Percentiles rank a stretch among this genome's conserved stretches.
phyloP scores from a whole-genome alignment of 1,284 basidiomycete genomes.

The Trametes versicolor region DNA sequence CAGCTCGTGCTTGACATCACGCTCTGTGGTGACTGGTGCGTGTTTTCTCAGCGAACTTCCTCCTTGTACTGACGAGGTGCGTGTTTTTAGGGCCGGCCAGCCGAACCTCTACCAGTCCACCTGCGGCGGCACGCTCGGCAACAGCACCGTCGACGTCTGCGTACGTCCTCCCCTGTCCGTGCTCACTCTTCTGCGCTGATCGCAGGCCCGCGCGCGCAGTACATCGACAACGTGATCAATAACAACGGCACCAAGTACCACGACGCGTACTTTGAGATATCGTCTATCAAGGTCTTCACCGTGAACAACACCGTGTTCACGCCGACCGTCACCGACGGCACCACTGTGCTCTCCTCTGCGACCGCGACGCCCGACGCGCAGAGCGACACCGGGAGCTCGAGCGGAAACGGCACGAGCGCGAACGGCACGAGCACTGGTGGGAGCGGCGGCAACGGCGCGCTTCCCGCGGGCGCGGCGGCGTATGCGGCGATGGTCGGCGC shows the following conservation, averaged over 20 bases:
- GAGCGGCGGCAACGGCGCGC: slow-evolving; percentile 12
- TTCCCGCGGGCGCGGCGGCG: slow-evolving; percentile 3
- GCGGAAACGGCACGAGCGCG: background rate
- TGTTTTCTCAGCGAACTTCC: background rate
- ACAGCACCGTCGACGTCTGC: slow-evolving; percentile 33
- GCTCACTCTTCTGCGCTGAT: background rate
- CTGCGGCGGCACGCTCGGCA: slow-evolving; percentile 46
- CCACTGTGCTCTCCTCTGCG: slow-evolving; percentile 20
- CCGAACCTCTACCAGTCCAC: slow-evolving; percentile 50
- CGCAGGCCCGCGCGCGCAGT: slow-evolving; percentile 38
- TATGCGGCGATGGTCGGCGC: slow-evolving; percentile 18
- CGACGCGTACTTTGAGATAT: slow-evolving; percentile 62
- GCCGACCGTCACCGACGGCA: slow-evolving; percentile 23
- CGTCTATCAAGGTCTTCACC: slow-evolving; percentile 55
- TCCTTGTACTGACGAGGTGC: slow-evolving; percentile 10
- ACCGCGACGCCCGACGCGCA: slow-evolving; percentile 16
- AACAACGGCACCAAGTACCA: slow-evolving; percentile 58
- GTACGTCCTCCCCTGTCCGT: slow-evolving; percentile 19
- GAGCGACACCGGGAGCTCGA: background rate
- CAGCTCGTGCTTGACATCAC: slow-evolving; percentile 63
- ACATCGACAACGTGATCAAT: slow-evolving; percentile 64
- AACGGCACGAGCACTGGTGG: slow-evolving; percentile 6
- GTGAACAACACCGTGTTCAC: slow-evolving; percentile 35
- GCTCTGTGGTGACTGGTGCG: slow-evolving; percentile 63
- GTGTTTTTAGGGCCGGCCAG: slow-evolving; percentile 54